Evolutionary conservation across 2,329 filamentous ascomycete species (phyloP).

Genomic region (Penicillium sp.): DNA sequence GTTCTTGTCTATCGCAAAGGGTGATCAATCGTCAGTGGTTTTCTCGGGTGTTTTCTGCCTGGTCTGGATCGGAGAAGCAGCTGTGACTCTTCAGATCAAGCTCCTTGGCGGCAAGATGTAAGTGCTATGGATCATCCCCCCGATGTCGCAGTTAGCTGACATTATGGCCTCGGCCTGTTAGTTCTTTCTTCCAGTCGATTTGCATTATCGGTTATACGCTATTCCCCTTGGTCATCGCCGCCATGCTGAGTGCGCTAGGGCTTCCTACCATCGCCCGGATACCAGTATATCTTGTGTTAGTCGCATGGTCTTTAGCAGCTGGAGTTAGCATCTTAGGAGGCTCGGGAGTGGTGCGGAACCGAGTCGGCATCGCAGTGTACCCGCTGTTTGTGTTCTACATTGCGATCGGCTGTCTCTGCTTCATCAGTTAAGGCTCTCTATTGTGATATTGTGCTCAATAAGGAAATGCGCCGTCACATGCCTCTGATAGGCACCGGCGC

Average conservation of each 20-base stretch:
- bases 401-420: slow-evolving; percentile 85
- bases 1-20: slow-evolving; percentile 72
- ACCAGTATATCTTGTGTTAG: slow-evolving; percentile 79
- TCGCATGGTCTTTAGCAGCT: slow-evolving; percentile 87
- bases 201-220: slow-evolving; percentile 98
- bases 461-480: slow-evolving; percentile 1
- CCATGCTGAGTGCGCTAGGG: slow-evolving; percentile 73
- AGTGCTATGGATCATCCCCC: slow-evolving; percentile 33
- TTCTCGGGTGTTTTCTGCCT: slow-evolving; percentile 95
- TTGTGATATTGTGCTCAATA: slow-evolving; percentile 1
- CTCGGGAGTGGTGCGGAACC: slow-evolving; percentile 88
- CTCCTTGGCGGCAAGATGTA: slow-evolving; percentile 93
- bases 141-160: slow-evolving; percentile 14
- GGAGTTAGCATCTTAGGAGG: slow-evolving; percentile 93
- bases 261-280: slow-evolving; percentile 74
- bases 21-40: slow-evolving; percentile 74
- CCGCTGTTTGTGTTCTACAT: slow-evolving; percentile 93
- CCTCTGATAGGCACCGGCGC: not conserved
- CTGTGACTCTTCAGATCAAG: slow-evolving; percentile 97
- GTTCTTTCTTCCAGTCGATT: slow-evolving; percentile 93
- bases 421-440: slow-evolving; percentile 63
- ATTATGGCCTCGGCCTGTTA: slow-evolving; percentile 32
- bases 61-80: slow-evolving; percentile 92
- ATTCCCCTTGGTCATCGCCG: slow-evolving; percentile 89
- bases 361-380: slow-evolving; percentile 87